Evolutionary conservation across 805 yeast genomes (phyloP), one percentile per base, ranked within the genome.

Genomic region (Kodamaea kaohsiungensis): DNA sequence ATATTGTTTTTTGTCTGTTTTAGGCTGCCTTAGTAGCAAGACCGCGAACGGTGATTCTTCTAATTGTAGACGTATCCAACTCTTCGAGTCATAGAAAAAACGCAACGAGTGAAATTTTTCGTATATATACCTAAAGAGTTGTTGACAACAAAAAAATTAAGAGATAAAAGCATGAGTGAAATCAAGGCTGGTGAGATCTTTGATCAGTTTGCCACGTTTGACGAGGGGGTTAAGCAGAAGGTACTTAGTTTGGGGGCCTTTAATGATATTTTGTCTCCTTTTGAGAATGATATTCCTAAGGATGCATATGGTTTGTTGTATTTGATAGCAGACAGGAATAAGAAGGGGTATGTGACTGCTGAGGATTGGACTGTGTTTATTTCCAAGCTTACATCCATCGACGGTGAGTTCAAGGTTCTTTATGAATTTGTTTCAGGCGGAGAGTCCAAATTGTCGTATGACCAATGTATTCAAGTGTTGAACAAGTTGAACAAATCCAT

Each of bases 351-450:
- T 55, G 77, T 90, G 49, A 78, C 82, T 25, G 75, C 85, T 49
- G 68, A 75, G 22, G 97, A 93, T 66, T 93, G 96, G 88, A 72
- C 82, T 49, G 79, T 80, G 43, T 89, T 93, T 66, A 85, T 88
- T 62, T 77, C 80, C 56, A 78, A 77, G 35, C 69, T 82, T 81
- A 61, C 67, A 16, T 55, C 62, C 40, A 57, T 57, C 42, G 67
- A 69, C 46, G 79, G 77, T 48, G 82, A 81, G 63, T 75, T 75
- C 61, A 76, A 79, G 53, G 66, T 85, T 18, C 65, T 85, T 17
- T 85, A 82, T 69, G 80, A 80, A 59, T 76, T 84, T 53, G 77
- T 84, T 27, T 30, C 59, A 25, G 30, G 47, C 39, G 46, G 53
- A 38, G 27, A 46, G 9, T 18, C 48, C 40, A 61, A 54, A 51